Conservation (phyloP, 1,284 basidiomycete genomes). For the Rhodotorula glutinis region DNA sequence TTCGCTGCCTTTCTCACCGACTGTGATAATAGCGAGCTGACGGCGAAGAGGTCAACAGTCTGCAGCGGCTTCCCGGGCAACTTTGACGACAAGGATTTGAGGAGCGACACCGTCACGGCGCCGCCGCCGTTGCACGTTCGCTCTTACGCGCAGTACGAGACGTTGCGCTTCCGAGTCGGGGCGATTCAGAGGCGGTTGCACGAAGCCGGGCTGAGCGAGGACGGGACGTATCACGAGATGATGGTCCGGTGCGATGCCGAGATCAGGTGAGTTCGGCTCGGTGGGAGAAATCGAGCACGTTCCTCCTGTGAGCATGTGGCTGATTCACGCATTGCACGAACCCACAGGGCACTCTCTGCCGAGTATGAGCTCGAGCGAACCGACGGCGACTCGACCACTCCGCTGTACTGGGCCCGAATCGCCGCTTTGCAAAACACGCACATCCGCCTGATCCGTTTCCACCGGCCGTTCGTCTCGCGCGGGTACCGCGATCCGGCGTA, state of each 20-base stretch:
- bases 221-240: conserved; percentile 17
- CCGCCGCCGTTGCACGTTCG: conserved; percentile 19
- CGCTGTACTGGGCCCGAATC: conserved; percentile 21
- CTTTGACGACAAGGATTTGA: conserved; percentile 31
- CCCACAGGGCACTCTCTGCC: conserved; percentile 5
- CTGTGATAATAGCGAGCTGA: no score
- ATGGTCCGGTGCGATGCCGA: conserved; percentile 12
- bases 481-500: conserved; percentile 34
- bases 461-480: conserved; percentile 36
- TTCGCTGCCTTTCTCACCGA: no score
- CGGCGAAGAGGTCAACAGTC: conserved; percentile 5
- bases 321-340: no score
- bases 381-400: conserved; percentile 20
- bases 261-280: conserved; percentile 11
- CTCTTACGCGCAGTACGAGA: conserved; percentile 27
- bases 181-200: conserved; percentile 22
- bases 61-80: conserved; percentile 33
- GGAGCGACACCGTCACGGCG: conserved; percentile 7
- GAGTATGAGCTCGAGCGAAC: conserved; percentile 28
- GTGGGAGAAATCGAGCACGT: no score
- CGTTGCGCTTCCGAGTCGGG: conserved; percentile 15
- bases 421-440: conserved; percentile 25
- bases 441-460: conserved; percentile 33
- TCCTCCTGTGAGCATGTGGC: background rate
- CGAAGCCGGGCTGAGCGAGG: conserved; percentile 25